phyloP scores from a whole-genome alignment of 1,139 yeast species.

The Saccharomyces hybrid region DNA sequence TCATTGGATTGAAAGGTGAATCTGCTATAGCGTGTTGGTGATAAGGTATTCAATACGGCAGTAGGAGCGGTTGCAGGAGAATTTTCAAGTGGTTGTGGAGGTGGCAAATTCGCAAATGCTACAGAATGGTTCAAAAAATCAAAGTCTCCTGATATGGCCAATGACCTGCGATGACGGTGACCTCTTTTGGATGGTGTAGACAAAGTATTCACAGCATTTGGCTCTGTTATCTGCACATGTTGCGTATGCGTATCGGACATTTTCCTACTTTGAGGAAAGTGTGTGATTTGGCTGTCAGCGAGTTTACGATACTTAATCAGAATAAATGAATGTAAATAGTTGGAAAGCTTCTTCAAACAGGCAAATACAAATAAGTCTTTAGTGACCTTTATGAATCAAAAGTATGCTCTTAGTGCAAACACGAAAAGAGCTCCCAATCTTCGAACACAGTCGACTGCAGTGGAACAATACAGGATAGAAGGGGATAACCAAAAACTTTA shows the following conservation, averaged over 20 bases:
- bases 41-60: not conserved
- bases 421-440: not conserved
- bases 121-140: conserved; percentile 34
- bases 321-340: not conserved
- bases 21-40: not conserved
- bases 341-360: not conserved
- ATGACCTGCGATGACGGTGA: conserved; percentile 62
- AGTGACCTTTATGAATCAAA: not conserved
- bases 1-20: not conserved
- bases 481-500: not conserved
- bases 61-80: not conserved
- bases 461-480: not conserved
- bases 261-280: not conserved
- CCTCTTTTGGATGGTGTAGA: conserved; percentile 34
- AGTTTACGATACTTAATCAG: not conserved
- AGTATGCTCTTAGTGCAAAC: not conserved
- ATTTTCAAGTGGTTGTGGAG: not conserved
- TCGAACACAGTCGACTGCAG: not conserved
- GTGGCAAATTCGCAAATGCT: conserved; percentile 1
- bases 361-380: not conserved
- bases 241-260: not conserved
- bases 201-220: not conserved
- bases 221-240: not conserved
- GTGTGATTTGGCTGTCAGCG: not conserved
- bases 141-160: conserved; percentile 69